Evolutionary conservation across 805 yeast species (phyloP), one percentile per base, ranked within the genome.

Genomic region (Cyberlindnera samutprakarnensis): DNA sequence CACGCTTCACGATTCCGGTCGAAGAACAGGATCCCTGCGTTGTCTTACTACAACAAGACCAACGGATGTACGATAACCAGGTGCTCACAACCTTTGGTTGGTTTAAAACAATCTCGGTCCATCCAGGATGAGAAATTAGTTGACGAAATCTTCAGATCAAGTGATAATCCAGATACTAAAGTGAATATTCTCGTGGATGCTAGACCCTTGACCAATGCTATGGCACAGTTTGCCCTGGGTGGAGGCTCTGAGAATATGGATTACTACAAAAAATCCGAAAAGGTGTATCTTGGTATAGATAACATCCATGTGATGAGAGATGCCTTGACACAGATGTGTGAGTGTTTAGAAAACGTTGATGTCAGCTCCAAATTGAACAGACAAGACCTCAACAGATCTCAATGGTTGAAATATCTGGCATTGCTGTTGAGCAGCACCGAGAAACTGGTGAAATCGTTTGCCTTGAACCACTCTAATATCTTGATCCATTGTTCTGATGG

Each of bases 181-280:
- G 77, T 86, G 28, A 78, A 88, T 48, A 56, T 92, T 18, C 77
- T 92, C 19, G 90, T 86, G 5, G 98, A 92, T 59, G 82, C 94
- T 15, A 65, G 98, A 35, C 98, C 98, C 1, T 56, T 87, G 17
- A 81, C 96, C 0, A 92, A 92, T 56, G 97, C 97, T 7, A 72
- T 87, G 72, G 97, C 96, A 0, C 97, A 92, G 48, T 84, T 85
- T 28, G 97, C 97, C 0, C 59, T 92, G 12, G 98, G 98, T 10
- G 98, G 96, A n/a, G 98, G 98, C 1, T 81, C 96, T 0, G 98
- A 92, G 52, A 80, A 73, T 43, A 83, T 87, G 68, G 96, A 90
- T 36, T 75, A 86, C 50, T 90, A 92, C 58, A 69, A 76, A 31
- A 68, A 67, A 20, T 70, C 68, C 13, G 79, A 80, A 18, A 79